Evolutionary conservation across 257 asterid species (phyloP).

Genomic region (Przewalskia tangutica): DNA sequence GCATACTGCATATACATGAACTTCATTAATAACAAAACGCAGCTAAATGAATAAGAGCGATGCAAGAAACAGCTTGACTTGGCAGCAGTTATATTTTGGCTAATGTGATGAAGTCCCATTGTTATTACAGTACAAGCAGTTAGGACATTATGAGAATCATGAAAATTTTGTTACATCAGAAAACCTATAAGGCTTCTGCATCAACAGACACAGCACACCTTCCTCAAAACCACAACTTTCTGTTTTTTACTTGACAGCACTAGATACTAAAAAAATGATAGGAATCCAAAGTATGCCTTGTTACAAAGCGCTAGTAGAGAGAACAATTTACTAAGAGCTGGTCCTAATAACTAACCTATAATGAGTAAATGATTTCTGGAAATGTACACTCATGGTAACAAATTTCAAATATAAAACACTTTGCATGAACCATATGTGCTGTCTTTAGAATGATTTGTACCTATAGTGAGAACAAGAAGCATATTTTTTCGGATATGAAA

Average conservation of each 20-base stretch:
- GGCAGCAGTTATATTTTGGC: not conserved
- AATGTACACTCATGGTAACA: not conserved
- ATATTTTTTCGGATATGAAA: not conserved
- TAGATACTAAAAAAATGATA: not conserved
- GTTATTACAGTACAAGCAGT: not conserved
- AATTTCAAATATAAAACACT: not conserved
- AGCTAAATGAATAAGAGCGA: not conserved
- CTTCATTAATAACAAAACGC: not conserved
- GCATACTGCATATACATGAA: conserved; percentile 43
- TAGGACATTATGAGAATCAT: not conserved
- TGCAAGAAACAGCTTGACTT: not conserved
- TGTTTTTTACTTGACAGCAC: not conserved
- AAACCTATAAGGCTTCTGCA: not conserved
- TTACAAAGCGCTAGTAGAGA: not conserved
- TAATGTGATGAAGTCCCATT: not conserved
- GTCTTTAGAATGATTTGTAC: not conserved
- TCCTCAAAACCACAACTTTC: not conserved
- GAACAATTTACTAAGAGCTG: not conserved
- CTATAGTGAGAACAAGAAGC: not conserved
- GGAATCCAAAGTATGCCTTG: not conserved
- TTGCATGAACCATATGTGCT: not conserved
- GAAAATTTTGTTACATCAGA: not conserved
- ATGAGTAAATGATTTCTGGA: not conserved
- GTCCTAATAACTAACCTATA: not conserved
- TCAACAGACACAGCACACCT: not conserved